Evolutionary conservation across 129 eudicot genomes (phyloP).

Genomic region (Artemisia argyi): DNA sequence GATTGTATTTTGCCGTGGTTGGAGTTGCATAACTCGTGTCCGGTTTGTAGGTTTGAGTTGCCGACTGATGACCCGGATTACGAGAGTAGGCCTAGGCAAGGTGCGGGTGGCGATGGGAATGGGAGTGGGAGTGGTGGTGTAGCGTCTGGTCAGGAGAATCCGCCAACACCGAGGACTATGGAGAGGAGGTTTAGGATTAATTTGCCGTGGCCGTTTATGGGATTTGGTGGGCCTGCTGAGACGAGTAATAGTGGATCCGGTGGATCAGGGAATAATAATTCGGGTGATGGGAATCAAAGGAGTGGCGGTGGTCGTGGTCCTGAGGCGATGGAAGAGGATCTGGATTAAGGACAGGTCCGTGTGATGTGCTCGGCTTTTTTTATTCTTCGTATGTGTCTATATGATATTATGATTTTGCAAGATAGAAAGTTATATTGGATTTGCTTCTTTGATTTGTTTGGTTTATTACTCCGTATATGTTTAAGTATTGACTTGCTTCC

Average conservation of each 20-base stretch:
- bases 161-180: constrained; percentile 45
- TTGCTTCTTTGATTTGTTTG: constrained; percentile 12
- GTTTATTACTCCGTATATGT: too few relatives aligned
- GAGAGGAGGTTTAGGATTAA: constrained; percentile 81
- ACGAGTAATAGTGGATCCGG: constrained; percentile 56
- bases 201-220: constrained; percentile 62
- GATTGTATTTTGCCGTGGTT: constrained; percentile 84
- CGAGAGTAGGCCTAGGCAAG: constrained; percentile 48
- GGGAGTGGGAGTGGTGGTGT: constrained; percentile 21
- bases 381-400: background rate
- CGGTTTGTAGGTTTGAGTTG: constrained; percentile 81
- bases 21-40: constrained; percentile 86
- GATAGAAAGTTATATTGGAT: constrained; percentile 15
- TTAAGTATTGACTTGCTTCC: too few relatives aligned
- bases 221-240: constrained; percentile 48
- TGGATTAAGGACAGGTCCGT: constrained; percentile 46
- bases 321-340: constrained; percentile 68
- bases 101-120: constrained; percentile 7
- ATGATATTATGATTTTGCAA: constrained; percentile 26
- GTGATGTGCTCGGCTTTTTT: constrained; percentile 18
- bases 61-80: constrained; percentile 88
- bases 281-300: constrained; percentile 45
- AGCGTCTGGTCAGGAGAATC: constrained; percentile 36
- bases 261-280: constrained; percentile 32
- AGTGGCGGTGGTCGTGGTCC: constrained; percentile 52